These are phyloP conservation scores for Leccinum aurantiacum DNA, from an alignment of 768 basidiomycete genomes.

Conservation along the genomic window DNA sequence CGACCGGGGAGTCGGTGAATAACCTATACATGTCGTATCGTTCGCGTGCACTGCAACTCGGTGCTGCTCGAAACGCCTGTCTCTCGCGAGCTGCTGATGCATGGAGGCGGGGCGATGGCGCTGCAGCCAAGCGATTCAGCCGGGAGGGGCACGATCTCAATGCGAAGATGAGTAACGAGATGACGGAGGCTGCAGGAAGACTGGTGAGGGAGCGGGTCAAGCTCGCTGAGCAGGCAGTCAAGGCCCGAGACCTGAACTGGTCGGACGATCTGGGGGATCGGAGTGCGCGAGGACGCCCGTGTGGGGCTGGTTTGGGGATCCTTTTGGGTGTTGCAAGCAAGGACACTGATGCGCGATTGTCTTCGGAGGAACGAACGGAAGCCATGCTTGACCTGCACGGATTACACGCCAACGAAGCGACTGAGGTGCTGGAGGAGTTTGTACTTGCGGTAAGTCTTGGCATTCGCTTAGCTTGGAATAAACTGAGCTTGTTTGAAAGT, in stretches of 20 bases:
- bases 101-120: constrained; percentile 94
- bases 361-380: constrained; percentile 89
- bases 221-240: constrained; percentile 74
- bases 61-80: constrained; percentile 91
- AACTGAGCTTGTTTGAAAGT: constrained; percentile 40
- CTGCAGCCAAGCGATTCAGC: constrained; percentile 91
- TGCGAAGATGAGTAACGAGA: constrained; percentile 85
- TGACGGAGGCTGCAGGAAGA: constrained; percentile 78
- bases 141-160: constrained; percentile 94
- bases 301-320: constrained; percentile 84
- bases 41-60: constrained; percentile 84
- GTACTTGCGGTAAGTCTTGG: constrained; percentile 69
- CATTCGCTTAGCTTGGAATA: not conserved
- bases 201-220: constrained; percentile 82
- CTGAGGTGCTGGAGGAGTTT: constrained; percentile 88
- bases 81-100: constrained; percentile 94
- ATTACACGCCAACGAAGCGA: constrained; percentile 89
- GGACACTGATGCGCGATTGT: constrained; percentile 53
- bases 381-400: constrained; percentile 88
- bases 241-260: constrained; percentile 67
- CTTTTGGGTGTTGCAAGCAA: constrained; percentile 80
- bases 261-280: constrained; percentile 85
- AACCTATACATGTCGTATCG: constrained; percentile 88
- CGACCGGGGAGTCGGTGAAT: constrained; percentile 81
- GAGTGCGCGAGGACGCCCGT: constrained; percentile 64